Evolutionary conservation across 202 grass and related monocot genomes (phyloP), one percentile per base, ranked within the genome.

Genomic region (Bolboschoenoplectus hybrid): DNA sequence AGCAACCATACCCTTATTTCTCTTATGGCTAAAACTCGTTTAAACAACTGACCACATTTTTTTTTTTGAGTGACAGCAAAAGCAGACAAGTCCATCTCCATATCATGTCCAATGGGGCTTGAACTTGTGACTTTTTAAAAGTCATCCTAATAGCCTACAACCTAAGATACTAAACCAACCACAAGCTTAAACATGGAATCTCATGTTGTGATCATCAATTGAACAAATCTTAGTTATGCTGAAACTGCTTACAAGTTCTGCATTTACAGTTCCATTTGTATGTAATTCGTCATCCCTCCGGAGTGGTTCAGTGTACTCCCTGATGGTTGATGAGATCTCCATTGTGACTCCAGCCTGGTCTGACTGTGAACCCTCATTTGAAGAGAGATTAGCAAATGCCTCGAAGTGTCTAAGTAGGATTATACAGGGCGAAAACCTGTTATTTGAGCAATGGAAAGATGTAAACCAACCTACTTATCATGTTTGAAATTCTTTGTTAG

Each of bases 391-490:
- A 26, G 87, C 86, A 85, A 98, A 92, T 50, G 86, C 89, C 87
- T 96, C 89, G 57, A 96, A 96, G 70, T 98, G 90, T 38, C 89
- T 92, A 88, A 96, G 92, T 86, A 98, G 84, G 74, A 98, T 67
- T 88, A 98, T 88, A 89, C 87, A 96, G 79, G 97, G 97, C 80
- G 90, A 93, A 82, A 94, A 96, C 91, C 93, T 98, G 91, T 74
- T 71, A 38, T 58, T 58, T 58, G 56, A 77, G 13, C 50, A 77
- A 76, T 79, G 55, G 36, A 79, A 79, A 60, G 13, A 39, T 79
- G 20, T 40, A 79, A 56, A 77, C 32, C 26, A 74, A 51, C 46
- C 11, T 57, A 34, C 6, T n/a, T 6, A 7, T 49, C 13, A 38
- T 58, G 35, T 58, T 79, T 79, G 6, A 40, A 58, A 40, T 57